Base-by-base conservation (phyloP, 2,329 filamentous ascomycete species). In the Arthroderma sp. region DNA sequence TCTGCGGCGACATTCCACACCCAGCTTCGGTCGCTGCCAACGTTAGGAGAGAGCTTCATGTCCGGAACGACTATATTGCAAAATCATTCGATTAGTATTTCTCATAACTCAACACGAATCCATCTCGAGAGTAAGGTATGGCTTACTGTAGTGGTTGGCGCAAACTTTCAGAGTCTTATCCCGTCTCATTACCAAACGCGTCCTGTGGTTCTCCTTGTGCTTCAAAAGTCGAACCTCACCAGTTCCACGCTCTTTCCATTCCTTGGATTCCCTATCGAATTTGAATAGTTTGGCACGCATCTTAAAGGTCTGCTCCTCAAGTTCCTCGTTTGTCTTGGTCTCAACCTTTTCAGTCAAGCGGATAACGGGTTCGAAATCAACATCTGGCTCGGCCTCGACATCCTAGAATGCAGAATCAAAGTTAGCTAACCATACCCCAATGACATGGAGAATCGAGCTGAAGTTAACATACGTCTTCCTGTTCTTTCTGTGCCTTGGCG, bases 101-200 rank as follows among this genome's bases (percentile, higher is more conserved):
- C 32, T 7, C 22, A 45, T 38, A 31, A 32, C 28, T 31, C 33
- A 10, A 29, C 7, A 40, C 9, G 15, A 27, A 36, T 22, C 15
- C 15, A 22, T 22, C 15, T 22, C 27, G 36, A 11, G 29, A 40
- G 9, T 29, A 33, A 30, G 11, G 29, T 36, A 22, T 15, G 15
- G 72, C 83, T 60, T 81, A 94, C 88, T 82, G 71, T 98, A 98
- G 77, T 98, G 91, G 76, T 98, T 98, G 64, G 91, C 91, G 81
- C 91, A 98, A 70, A 98, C 91, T 78, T 98, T 98, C 72, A 96
- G 80, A 50, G 91, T 98, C 85, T 96, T 96, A 75, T 98, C 91
- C 65, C 91, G 80, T 67, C 91, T 84, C 91, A 98, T 98, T 57
- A 98, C 91, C 59, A 98, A 74, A 58, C 91, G 81, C 48, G 88